Evolutionary conservation across 2,329 filamentous ascomycete species (phyloP).

Genomic region (Fusarium sulawesiense): DNA sequence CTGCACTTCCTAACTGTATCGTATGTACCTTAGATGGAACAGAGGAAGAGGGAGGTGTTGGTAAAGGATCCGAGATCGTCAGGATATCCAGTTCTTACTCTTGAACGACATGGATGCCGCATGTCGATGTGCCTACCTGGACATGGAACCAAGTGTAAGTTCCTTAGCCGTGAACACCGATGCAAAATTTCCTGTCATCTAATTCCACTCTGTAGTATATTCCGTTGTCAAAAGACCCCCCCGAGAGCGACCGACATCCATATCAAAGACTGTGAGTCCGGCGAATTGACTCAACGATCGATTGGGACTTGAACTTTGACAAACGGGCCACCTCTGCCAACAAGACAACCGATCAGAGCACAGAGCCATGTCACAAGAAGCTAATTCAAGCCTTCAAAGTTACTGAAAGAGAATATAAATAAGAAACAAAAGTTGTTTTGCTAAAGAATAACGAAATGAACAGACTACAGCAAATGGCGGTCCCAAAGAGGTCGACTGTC

Average conservation of each 20-base stretch:
- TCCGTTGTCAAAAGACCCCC: rapidly evolving
- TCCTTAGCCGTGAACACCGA: not conserved
- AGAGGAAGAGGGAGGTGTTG: not conserved
- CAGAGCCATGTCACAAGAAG: not conserved
- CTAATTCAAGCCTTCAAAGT: rapidly evolving
- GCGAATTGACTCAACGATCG: not conserved
- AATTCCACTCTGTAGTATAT: not conserved
- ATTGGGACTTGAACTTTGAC: not conserved
- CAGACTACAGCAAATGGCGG: not conserved
- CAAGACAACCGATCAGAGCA: not conserved
- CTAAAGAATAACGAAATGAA: not conserved
- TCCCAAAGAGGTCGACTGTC: not conserved
- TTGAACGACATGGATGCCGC: not conserved
- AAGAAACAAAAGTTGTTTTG: not conserved
- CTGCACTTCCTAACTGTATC: not conserved
- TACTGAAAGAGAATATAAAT: not conserved
- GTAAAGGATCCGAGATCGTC: not conserved
- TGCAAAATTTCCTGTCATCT: not conserved
- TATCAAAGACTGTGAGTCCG: not conserved
- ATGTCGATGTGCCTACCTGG: not conserved
- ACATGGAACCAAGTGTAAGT: not conserved
- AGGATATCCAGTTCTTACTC: not conserved
- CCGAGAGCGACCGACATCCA: not conserved
- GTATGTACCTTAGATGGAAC: not conserved
- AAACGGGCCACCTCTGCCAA: not conserved